Percentiles rank a stretch among this genome's conserved stretches.
phyloP scores from a whole-genome alignment of 768 basidiomycete species.

The Lactifluus hygrophoroides region DNA sequence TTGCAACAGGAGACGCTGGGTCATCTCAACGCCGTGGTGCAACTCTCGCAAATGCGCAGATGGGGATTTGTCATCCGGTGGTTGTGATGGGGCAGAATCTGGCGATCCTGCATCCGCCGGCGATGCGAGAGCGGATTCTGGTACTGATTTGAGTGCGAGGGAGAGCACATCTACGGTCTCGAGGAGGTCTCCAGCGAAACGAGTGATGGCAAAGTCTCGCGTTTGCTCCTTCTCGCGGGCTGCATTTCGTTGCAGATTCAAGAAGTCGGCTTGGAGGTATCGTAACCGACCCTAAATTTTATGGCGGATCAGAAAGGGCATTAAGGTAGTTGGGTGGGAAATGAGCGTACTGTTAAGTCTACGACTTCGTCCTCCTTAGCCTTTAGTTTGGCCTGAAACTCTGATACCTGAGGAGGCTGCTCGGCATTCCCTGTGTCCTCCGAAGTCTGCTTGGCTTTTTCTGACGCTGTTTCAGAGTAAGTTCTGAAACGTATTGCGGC shows the following conservation, averaged over 20 bases:
- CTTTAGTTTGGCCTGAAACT: constrained; percentile 51
- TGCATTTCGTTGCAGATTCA: constrained; percentile 89
- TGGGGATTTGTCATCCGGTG: constrained; percentile 40
- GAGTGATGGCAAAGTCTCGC: constrained; percentile 85
- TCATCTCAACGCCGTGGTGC: constrained; percentile 83
- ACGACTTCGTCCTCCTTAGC: constrained; percentile 72
- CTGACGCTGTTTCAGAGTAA: constrained; percentile 51
- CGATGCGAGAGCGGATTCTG: constrained; percentile 36
- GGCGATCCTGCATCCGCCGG: constrained; percentile 9
- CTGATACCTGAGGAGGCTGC: constrained; percentile 23
- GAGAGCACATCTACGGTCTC: constrained; percentile 87
- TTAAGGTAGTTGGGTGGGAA: not conserved
- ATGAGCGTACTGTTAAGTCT: constrained; percentile 66
- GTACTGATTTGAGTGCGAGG: constrained; percentile 77
- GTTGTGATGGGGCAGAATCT: constrained; percentile 5
- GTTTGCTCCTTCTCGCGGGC: constrained; percentile 88
- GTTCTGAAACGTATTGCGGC: constrained; percentile 31
- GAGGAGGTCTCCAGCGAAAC: constrained; percentile 83
- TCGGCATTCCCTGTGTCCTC: constrained; percentile 23
- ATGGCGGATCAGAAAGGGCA: constrained; percentile 14
- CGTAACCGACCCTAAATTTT: constrained; percentile 67
- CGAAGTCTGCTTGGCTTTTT: constrained; percentile 25
- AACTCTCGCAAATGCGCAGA: constrained; percentile 59
- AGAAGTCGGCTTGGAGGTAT: constrained; percentile 90
- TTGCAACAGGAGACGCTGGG: constrained; percentile 80